Percentiles rank a stretch among this genome's conserved stretches.
These are phyloP conservation scores for Amniculicola lignicola DNA, from an alignment of 495 filamentous ascomycete species.

Conservation along the genomic window DNA sequence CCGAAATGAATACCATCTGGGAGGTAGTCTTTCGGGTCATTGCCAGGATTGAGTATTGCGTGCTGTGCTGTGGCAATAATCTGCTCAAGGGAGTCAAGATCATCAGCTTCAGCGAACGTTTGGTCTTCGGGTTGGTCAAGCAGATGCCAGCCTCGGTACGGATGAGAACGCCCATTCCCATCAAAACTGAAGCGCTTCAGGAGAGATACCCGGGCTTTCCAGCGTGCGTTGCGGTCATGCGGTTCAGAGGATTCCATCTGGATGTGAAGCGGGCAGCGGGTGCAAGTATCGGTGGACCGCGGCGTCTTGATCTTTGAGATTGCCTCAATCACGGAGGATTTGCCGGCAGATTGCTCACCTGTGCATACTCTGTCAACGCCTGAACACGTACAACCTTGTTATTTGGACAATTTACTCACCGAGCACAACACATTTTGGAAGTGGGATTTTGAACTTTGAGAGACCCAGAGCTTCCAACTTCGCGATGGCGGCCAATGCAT, in stretches of 20 bases:
- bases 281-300: conserved; percentile 66
- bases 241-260: conserved; percentile 56
- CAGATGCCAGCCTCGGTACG: conserved; percentile 43
- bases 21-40: conserved; percentile 16
- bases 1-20: not conserved
- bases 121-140: conserved; percentile 42
- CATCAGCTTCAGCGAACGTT: conserved; percentile 43
- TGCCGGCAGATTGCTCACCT: conserved; percentile 78
- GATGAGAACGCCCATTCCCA: conserved; percentile 29
- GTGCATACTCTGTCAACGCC: conserved; percentile 39
- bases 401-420: conserved; percentile 1
- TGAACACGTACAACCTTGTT: not conserved
- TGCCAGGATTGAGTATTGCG: conserved; percentile 63
- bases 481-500: conserved; percentile 34
- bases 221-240: conserved; percentile 42
- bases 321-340: conserved; percentile 75
- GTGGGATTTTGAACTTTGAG: conserved; percentile 47
- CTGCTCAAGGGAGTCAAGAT: conserved; percentile 53
- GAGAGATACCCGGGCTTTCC: conserved; percentile 63
- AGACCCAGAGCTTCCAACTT: conserved; percentile 37
- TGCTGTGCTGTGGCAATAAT: conserved; percentile 67
- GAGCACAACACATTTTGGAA: conserved; percentile 59
- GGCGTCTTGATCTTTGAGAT: conserved; percentile 77
- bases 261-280: conserved; percentile 73
- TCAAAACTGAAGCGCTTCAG: conserved; percentile 50